Conservation (phyloP, 768 basidiomycete genomes). For the Phaeotremella fagi region DNA sequence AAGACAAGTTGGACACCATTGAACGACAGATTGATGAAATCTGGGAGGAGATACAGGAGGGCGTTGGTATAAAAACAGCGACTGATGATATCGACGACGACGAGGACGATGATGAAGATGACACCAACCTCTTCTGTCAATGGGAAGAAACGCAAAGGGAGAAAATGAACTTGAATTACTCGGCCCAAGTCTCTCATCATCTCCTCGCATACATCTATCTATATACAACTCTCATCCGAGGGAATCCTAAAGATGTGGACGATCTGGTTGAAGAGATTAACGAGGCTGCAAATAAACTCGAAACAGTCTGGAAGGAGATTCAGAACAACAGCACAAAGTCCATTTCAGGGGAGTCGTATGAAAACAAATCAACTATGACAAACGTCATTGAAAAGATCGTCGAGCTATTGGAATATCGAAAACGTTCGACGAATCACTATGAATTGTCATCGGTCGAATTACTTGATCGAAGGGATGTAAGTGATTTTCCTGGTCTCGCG, state of each 20-base stretch:
- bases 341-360: background rate
- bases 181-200: background rate
- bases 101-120: background rate
- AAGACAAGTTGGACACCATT: background rate
- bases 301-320: background rate
- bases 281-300: too few relatives aligned
- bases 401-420: background rate
- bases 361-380: too few relatives aligned
- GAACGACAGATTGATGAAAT: background rate
- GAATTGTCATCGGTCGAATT: background rate
- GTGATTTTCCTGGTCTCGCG: background rate
- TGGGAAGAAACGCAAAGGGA: background rate
- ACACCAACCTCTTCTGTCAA: background rate
- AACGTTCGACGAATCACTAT: background rate
- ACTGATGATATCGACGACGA: background rate
- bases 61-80: too few relatives aligned
- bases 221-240: too few relatives aligned
- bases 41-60: background rate
- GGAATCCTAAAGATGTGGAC: too few relatives aligned
- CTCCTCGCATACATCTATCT: background rate
- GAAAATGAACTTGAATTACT: background rate
- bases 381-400: too few relatives aligned
- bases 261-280: too few relatives aligned
- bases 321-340: background rate
- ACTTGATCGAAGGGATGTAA: constrained; percentile 6